Conservation (phyloP, 164 flowering plant genomes). For the Umbilicus rupestris region DNA sequence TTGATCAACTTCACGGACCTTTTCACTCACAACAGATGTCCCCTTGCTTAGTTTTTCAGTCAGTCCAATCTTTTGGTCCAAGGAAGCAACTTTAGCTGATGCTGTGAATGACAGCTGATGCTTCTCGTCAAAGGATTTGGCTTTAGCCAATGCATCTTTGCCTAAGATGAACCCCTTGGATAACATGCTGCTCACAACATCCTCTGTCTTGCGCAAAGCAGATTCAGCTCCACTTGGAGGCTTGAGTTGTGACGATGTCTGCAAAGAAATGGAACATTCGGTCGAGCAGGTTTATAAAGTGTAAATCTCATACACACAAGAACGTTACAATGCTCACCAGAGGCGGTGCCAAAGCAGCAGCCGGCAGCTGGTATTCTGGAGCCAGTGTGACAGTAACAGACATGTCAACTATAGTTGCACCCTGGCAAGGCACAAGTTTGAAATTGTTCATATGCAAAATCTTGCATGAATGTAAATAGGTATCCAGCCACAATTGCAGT, state of each 20-base stretch:
- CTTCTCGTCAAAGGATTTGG: constrained; percentile 83
- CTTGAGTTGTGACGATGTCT: constrained; percentile 28
- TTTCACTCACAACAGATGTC: constrained; percentile 60
- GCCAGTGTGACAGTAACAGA: constrained; percentile 55
- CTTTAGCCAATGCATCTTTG: constrained; percentile 73
- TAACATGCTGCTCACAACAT: constrained; percentile 80
- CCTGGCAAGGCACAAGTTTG: constrained; percentile 34
- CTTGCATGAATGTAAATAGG: neutral
- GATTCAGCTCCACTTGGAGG: constrained; percentile 44
- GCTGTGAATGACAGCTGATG: constrained; percentile 78
- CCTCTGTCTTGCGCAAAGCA: constrained; percentile 81
- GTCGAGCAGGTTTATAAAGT: neutral
- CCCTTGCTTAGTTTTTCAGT: constrained; percentile 68
- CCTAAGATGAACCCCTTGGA: constrained; percentile 84
- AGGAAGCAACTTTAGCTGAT: constrained; percentile 67
- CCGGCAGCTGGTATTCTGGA: constrained; percentile 66
- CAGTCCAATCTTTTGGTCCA: constrained; percentile 80
- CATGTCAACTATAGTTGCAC: constrained; percentile 85
- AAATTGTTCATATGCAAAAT: neutral
- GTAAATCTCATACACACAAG: neutral
- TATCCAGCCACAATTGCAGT: neutral
- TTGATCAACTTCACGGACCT: constrained; percentile 79
- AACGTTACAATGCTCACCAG: constrained; percentile 26
- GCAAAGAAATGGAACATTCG: constrained; percentile 6
- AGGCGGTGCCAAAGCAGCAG: constrained; percentile 32